phyloP scores from a whole-genome alignment of 1,284 basidiomycete species.

The Polyporus tsugae region DNA sequence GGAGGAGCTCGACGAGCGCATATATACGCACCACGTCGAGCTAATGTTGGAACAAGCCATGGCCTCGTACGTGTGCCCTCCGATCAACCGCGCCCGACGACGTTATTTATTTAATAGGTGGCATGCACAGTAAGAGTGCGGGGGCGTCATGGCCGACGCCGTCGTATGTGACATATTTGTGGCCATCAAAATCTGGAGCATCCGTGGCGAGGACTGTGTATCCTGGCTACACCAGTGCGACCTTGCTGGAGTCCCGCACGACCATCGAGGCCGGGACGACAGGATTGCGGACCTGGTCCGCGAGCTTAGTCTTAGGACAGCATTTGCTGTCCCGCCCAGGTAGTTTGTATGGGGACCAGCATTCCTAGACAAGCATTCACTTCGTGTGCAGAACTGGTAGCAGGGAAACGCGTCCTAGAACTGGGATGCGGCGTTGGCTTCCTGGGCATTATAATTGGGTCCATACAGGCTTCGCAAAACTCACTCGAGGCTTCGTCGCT shows the following conservation, averaged over 20 bases:
- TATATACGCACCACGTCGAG: conserved; percentile 67
- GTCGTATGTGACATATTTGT: conserved; percentile 74
- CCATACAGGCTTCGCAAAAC: conserved; percentile 41
- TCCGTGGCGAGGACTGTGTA: conserved; percentile 23
- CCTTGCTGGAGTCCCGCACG: conserved; percentile 75
- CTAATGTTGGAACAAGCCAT: conserved; percentile 47
- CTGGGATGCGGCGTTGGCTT: conserved; percentile 80
- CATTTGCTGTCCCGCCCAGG: conserved; percentile 66
- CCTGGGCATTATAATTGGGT: conserved; percentile 67
- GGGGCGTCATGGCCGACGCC: conserved; percentile 47
- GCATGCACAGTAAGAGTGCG: conserved; percentile 11
- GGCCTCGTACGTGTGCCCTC: conserved; percentile 43
- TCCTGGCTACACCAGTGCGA: conserved; percentile 51
- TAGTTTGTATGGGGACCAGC: conserved; percentile 34
- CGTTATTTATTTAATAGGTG: neutral
- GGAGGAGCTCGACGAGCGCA: conserved; percentile 67
- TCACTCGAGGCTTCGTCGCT: conserved; percentile 39
- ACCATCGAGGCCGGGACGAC: conserved; percentile 79
- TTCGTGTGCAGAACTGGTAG: conserved; percentile 54
- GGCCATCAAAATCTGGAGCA: conserved; percentile 44
- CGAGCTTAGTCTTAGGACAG: conserved; percentile 71
- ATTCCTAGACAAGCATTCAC: neutral
- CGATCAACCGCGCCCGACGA: neutral
- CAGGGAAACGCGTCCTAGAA: conserved; percentile 63
- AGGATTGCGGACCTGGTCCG: conserved; percentile 79